A percentile compares a stretch with the other conserved stretches of the same genome.
Evolutionary conservation across 768 basidiomycete genomes (phyloP).

Genomic region (Collybia nuda): DNA sequence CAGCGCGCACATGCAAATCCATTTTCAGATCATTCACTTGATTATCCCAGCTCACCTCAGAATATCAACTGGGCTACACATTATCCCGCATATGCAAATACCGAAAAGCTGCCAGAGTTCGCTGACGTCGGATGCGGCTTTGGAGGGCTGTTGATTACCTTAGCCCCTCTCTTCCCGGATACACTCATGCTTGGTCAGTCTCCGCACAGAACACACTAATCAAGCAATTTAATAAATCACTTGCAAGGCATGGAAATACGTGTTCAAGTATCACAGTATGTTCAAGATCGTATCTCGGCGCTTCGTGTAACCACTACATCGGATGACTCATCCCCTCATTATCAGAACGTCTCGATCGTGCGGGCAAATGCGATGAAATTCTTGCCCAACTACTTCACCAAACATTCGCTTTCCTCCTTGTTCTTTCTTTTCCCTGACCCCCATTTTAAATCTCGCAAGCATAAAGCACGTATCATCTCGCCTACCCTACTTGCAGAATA

Average conservation of each 20-base stretch:
- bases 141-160: constrained; percentile 85
- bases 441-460: constrained; percentile 96
- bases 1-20: constrained; percentile 86
- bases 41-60: constrained; percentile 79
- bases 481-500: constrained; percentile 98
- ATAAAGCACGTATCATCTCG: constrained; percentile 98
- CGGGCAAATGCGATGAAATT: constrained; percentile 99
- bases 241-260: constrained; percentile 92
- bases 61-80: constrained; percentile 80
- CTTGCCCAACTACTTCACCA: constrained; percentile 91
- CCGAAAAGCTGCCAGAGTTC: constrained; percentile 79
- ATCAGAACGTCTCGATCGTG: constrained; percentile 89
- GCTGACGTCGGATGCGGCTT: constrained; percentile 99
- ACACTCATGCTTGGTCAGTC: constrained; percentile 86
- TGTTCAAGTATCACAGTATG: constrained; percentile 94
- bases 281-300: constrained; percentile 91
- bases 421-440: constrained; percentile 99
- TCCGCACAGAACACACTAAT: constrained; percentile 5
- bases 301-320: constrained; percentile 67
- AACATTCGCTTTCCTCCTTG: constrained; percentile 86
- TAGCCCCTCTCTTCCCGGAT: constrained; percentile 90
- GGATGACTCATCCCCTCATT: constrained; percentile 41
- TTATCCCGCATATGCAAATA: constrained; percentile 68
- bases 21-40: constrained; percentile 85
- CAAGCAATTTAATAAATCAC: constrained; percentile 3